Conservation (phyloP, 2,329 filamentous ascomycete species). For the Microcyclosporella mali region DNA sequence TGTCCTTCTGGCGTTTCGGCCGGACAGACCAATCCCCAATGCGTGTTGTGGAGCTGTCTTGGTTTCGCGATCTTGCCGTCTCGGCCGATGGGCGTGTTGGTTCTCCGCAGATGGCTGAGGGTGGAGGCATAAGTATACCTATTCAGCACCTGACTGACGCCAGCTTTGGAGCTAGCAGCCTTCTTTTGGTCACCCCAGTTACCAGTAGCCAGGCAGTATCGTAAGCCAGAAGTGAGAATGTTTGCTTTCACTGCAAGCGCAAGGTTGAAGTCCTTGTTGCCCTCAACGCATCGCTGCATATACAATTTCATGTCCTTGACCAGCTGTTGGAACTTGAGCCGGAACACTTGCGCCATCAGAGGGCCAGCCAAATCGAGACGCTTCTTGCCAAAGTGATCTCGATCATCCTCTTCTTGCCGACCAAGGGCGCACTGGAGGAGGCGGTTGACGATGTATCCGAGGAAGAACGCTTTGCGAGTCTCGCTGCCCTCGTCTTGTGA, state of each 20-base stretch:
- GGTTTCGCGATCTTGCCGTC: constrained; percentile 98
- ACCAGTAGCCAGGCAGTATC: constrained; percentile 93
- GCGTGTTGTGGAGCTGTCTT: constrained; percentile 94
- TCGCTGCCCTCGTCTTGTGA: constrained; percentile 92
- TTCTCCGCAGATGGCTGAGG: constrained; percentile 89
- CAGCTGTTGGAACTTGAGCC: constrained; percentile 82
- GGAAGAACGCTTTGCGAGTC: constrained; percentile 93
- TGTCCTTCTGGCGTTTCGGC: constrained; percentile 97
- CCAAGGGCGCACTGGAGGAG: constrained; percentile 89
- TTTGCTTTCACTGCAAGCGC: constrained; percentile 84
- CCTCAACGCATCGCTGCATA: constrained; percentile 86
- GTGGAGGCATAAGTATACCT: constrained; percentile 97
- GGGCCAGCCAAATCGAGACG: constrained; percentile 91
- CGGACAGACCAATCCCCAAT: constrained; percentile 96
- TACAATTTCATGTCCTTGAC: constrained; percentile 87
- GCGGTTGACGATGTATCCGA: constrained; percentile 98
- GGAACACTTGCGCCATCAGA: constrained; percentile 91
- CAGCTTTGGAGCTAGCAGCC: constrained; percentile 86
- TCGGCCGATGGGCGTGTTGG: constrained; percentile 94
- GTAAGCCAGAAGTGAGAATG: constrained; percentile 86
- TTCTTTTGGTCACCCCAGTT: constrained; percentile 99
- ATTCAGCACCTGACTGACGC: constrained; percentile 96
- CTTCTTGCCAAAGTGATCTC: constrained; percentile 99
- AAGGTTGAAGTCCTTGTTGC: constrained; percentile 80
- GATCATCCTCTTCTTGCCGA: constrained; percentile 87